Evolutionary conservation across 179 eudicot genomes (phyloP), one percentile per base, ranked within the genome.

Genomic region (Heliamphora pulchella): DNA sequence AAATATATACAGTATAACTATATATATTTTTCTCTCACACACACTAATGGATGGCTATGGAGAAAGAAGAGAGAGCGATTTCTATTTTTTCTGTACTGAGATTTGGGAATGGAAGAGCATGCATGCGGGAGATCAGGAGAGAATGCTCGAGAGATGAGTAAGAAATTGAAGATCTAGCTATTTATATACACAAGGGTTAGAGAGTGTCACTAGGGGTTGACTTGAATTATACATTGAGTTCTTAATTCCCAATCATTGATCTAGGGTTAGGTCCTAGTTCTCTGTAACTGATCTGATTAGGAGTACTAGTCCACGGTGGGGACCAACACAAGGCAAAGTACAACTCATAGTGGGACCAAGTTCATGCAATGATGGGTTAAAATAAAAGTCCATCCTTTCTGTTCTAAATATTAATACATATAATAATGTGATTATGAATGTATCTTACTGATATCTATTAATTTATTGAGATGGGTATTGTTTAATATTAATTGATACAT

Each of bases 341-440:
- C 89, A 84, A 75, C 89, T 82, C 79, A 79, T 44, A 82, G 83
- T 47, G 39, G 67, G 84, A 44, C 80, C 86, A 81, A 83, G 81
- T 86, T 70, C 86, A 79, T 65, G 75, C 80, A 79, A 79, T 78
- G 50, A n/a, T 80, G 53, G 55, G 63, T 69, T 84, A 79, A 79
- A 79, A 8, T 74, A 75, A 41, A 58, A 5, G 10, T 17, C 1
- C 2, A 5, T 10, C 46, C 9, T 18, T 22, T n/a, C 22, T 67
- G 17, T 10, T 39, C 39, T 50, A 46, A 20, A 11, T 9, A 0
- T 70, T 77, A 57, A 76, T 17, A 41, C 68, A 54, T 64, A 22
- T 1, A 31, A 31, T 31, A 31, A 31, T 31, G 31, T 31, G 31
- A 31, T 31, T 31, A 31, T 31, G 31, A 31, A 31, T 31, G 31